Evolutionary conservation across 2,329 filamentous ascomycete genomes (phyloP).

Genomic region (Monilinia vaccinii-corymbosi): DNA sequence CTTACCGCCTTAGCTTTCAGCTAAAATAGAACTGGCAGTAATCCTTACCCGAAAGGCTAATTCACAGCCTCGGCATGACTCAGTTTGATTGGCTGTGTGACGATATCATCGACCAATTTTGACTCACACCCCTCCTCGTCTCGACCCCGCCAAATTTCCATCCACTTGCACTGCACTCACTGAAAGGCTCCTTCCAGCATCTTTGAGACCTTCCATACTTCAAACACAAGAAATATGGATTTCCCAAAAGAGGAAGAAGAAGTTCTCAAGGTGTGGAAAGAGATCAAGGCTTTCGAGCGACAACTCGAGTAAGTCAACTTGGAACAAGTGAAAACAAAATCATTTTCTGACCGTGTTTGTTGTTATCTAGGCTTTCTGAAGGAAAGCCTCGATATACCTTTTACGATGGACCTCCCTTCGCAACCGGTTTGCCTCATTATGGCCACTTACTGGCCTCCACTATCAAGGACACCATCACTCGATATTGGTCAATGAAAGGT

Average conservation of each 20-base stretch:
- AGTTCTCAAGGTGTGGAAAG: slow-evolving; percentile 3
- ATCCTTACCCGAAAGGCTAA: not conserved
- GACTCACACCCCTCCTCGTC: slow-evolving; percentile 3
- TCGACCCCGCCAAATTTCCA: not conserved
- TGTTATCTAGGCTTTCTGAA: slow-evolving; percentile 52
- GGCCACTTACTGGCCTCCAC: slow-evolving; percentile 73
- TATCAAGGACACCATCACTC: slow-evolving; percentile 93
- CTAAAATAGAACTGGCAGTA: not conserved
- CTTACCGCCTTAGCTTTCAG: not conserved
- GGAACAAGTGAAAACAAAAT: not conserved
- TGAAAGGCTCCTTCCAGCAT: not conserved
- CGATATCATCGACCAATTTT: not conserved
- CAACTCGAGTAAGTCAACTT: slow-evolving; percentile 6
- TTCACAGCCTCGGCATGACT: not conserved
- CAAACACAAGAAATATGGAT: slow-evolving; percentile 3
- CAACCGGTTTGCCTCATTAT: slow-evolving; percentile 60
- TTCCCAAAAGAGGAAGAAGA: slow-evolving; percentile 4
- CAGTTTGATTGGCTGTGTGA: not conserved
- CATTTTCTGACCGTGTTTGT: not conserved
- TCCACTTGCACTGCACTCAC: not conserved
- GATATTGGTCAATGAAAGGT: slow-evolving; percentile 97
- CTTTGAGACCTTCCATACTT: not conserved
- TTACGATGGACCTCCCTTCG: slow-evolving; percentile 80
- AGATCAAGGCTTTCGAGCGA: slow-evolving; percentile 6
- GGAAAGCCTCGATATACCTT: slow-evolving; percentile 83